Evolutionary conservation across 345 rosid genomes (phyloP).

Genomic region (rapeseed (Brassica napus)): Da-Ae NC_063434.1:1889001-1889500

Average conservation of each 20-base stretch:
- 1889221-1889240: neutral
- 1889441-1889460: no score
- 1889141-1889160: neutral
- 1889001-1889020: slow-evolving; percentile 4
- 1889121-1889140: neutral
- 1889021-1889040: neutral
- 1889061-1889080: neutral
- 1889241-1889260: neutral
- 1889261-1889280: neutral
- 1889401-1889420: no score
- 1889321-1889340: neutral
- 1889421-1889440: no score
- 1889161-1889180: neutral
- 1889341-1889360: neutral
- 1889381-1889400: no score
- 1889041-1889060: neutral
- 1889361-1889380: no score
- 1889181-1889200: neutral
- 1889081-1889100: neutral
- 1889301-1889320: neutral
- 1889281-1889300: slow-evolving; percentile 17
- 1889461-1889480: no score
- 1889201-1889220: neutral
- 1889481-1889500: no score
- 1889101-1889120: neutral